Base-by-base conservation (phyloP, 2,329 filamentous ascomycete genomes). In the Harringtonia lauricola region DNA sequence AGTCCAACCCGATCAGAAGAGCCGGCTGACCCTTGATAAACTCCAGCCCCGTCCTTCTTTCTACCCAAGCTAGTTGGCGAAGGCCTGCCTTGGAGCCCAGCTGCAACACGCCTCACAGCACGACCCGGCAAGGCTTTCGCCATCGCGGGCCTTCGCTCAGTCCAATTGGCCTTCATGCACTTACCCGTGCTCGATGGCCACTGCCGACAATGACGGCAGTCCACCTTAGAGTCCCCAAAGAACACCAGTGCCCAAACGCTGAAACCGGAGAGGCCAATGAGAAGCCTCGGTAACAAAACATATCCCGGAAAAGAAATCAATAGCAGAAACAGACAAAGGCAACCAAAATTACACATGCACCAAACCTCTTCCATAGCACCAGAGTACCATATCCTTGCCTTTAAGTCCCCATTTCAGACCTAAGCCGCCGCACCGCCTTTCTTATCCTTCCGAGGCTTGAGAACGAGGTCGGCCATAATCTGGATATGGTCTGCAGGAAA, bases 401-500 rank as follows among this genome's bases (percentile, higher is more conserved):
- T 7, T 26, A 6, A 6, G 24, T 26, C 10, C 24, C 24, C 24
- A 26, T 22, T 17, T 42, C 41, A n/a, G n/a, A n/a, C n/a, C n/a
- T n/a, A 36, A 12, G 24, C 36, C 10, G 29, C n/a, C 8, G 33
- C 21, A 19, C 47, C 41, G 34, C 54, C 49, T 63, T 86, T 86
- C 66, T 82, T 83, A 43, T 90, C 86, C 67, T 92, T 94, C 55
- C 85, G 79, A 31, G 80, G 75, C 68, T 94, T 94, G 68, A 95
- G 83, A 53, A 84, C 79, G 63, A 95, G 94, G 60, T 95, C 85
- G 42, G 85, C 83, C 71, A 89, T 81, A 57, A 95, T 79, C 58
- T 89, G 86, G 54, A 95, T 77, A 62, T 95, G 89, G 58, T 95
- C 89, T 54, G 86, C 86, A 1, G 89, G 89, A 71, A 94, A 95